phyloP scores from a whole-genome alignment of 176 grass and related monocot genomes.

The Tuctoria greenei region DNA sequence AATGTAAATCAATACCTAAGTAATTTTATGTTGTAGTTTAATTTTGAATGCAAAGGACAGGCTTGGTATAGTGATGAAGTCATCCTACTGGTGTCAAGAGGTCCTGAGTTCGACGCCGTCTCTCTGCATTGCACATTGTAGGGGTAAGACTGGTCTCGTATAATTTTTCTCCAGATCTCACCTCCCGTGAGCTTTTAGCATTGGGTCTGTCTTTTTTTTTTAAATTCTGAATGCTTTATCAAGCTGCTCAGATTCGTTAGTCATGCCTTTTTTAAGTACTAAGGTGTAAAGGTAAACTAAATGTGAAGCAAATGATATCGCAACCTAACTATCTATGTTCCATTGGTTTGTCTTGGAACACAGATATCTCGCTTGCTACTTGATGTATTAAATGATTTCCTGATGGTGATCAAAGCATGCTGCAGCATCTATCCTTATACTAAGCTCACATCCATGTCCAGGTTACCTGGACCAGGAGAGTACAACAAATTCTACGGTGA shows the following conservation, averaged over 20 bases:
- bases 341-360: slow-evolving; percentile 1
- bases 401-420: not conserved
- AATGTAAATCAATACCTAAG: not conserved
- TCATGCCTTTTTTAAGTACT: not conserved
- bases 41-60: too few species aligned
- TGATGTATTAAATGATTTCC: slow-evolving; percentile 1
- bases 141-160: too few species aligned
- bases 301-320: not conserved
- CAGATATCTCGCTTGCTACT: not conserved
- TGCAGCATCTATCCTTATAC: not conserved
- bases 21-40: not conserved
- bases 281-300: not conserved
- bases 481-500: slow-evolving; percentile 71
- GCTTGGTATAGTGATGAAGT: too few species aligned
- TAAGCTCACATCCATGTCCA: slow-evolving; percentile 28
- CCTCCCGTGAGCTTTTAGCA: too few species aligned
- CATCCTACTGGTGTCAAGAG: too few species aligned
- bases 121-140: too few species aligned
- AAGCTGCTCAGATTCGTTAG: not conserved
- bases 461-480: slow-evolving; percentile 58
- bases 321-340: not conserved
- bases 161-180: too few species aligned
- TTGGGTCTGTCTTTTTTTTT: too few species aligned
- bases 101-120: too few species aligned
- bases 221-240: not conserved